Percentiles rank a stretch among this genome's conserved stretches.
These are phyloP conservation scores for Sporisorium sorghi DNA, from an alignment of 1,284 basidiomycete genomes.

Conservation along the genomic window DNA sequence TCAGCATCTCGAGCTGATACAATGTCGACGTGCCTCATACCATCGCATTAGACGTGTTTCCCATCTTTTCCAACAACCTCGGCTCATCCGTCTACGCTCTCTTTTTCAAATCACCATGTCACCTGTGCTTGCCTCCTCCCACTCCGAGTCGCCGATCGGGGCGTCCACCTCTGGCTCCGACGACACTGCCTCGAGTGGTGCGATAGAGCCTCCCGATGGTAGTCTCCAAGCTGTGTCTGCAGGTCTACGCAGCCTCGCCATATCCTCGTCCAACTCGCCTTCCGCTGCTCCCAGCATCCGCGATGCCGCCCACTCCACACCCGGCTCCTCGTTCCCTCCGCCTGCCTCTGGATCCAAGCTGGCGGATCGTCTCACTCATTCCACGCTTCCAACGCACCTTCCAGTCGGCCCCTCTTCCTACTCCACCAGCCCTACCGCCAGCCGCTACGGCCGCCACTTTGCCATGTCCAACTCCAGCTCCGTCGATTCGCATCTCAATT, in stretches of 20 bases:
- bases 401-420: constrained; percentile 16
- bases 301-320: constrained; percentile 10
- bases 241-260: constrained; percentile 35
- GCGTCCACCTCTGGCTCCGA: constrained; percentile 22
- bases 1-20: constrained; percentile 34
- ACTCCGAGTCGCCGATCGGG: constrained; percentile 21
- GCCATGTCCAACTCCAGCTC: constrained; percentile 43
- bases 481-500: constrained; percentile 36
- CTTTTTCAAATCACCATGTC: constrained; percentile 23
- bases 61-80: not conserved
- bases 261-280: constrained; percentile 15
- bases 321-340: constrained; percentile 32
- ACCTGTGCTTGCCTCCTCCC: constrained; percentile 17
- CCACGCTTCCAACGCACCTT: not conserved
- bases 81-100: not conserved
- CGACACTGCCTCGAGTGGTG: constrained; percentile 19
- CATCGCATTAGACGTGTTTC: constrained; percentile 20
- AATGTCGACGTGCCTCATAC: constrained; percentile 25
- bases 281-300: constrained; percentile 1
- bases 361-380: constrained; percentile 16
- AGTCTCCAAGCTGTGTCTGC: constrained; percentile 36
- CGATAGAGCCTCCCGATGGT: constrained; percentile 46
- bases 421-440: constrained; percentile 35
- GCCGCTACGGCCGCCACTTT: constrained; percentile 36
- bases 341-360: constrained; percentile 12